Base-by-base conservation (phyloP, 768 basidiomycete genomes). In the Russula sp. region DNA sequence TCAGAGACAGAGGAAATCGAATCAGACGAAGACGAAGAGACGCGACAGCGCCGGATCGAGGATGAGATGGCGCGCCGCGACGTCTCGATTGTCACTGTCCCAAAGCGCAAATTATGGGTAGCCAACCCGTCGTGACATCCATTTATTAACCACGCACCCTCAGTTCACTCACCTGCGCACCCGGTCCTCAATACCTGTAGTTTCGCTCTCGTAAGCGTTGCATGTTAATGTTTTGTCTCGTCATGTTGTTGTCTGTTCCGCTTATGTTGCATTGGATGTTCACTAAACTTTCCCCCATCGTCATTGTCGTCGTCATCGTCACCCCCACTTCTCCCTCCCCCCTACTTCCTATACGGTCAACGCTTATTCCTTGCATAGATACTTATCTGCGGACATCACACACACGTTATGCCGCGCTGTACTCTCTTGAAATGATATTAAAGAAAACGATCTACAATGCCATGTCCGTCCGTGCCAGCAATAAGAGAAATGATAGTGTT, bases 61-160 rank as follows among this genome's bases (percentile, higher is more conserved):
- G 85, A 87, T 60, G 90, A 92, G 72, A 88, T 93, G 81, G 83
- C 78, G 42, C 78, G 89, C 66, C 81, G 90, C 52, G 88, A 92
- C 65, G 88, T 92, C 35, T 87, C 87, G n/a, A 89, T 92, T 68
- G 82, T 92, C 63, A 78, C 77, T 20, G 81, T 84, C 13, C 90
- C 90, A 20, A 85, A 83, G 70, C 87, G 88, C 66, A 84, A 81
- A 69, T 74, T 93, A 59, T 84, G 83, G 78, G 80, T 92, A 51
- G 79, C 82, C 56, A 93, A 93, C 72, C 88, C 87, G 14, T 75
- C 76, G 69, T 77, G 57, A 65, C 52, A 43, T 13, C 47, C 35
- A 11, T 32, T 48, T 18, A 43, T 48, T 20, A 25, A 18, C 14
- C 34, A n/a, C n/a, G 20, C 43, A 32, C 18, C 4, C 29, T 13